Base-by-base conservation (phyloP, 768 basidiomycete species). In the Neoboletus magnificus region DNA sequence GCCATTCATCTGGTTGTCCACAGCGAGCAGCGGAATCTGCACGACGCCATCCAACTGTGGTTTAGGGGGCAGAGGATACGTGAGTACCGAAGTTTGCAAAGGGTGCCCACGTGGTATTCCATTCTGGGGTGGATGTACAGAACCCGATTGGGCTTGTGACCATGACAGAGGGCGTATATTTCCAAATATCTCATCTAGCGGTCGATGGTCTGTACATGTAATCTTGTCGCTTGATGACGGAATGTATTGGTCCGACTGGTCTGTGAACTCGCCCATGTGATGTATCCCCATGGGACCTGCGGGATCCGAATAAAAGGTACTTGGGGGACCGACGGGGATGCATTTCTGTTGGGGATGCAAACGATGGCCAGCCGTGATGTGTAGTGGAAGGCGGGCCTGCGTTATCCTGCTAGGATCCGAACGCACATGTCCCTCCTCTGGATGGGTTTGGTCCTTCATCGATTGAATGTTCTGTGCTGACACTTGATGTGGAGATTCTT, bases 141-240 rank as follows among this genome's bases (percentile, higher is more conserved):
- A 39, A 44, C 29, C 22, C 11, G 58, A 48, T 41, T 30, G 53
- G 36, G 48, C 8, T 22, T 36, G 53, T 6, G 55, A 35, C 51
- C 22, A 36, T 2, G 48, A 47, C 8, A 48, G 25, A 39, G 56
- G 15, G 20, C 23, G 45, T 16, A 42, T 11, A 15, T 36, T 32
- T n/a, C 55, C 67, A 41, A 69, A 68, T 22, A 68, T 68, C 12
- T 64, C 62, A 23, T 68, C 67, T 13, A 68, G 59, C n/a, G 65
- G 66, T 10, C 62, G 58, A 55, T 68, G 66, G 35, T 68, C 60
- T 35, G 62, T 48, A 39, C 64, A 66, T 33, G 66, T 68, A 39
- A 68, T 60, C 52, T 52, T 68, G 65, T 68, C 66, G 48, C 55
- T 64, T 15, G 66, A 68, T 27, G 66, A 68, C 11, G 66, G 66